Base-by-base conservation (phyloP, 805 yeast species). In the Millerozyma miso region DNA sequence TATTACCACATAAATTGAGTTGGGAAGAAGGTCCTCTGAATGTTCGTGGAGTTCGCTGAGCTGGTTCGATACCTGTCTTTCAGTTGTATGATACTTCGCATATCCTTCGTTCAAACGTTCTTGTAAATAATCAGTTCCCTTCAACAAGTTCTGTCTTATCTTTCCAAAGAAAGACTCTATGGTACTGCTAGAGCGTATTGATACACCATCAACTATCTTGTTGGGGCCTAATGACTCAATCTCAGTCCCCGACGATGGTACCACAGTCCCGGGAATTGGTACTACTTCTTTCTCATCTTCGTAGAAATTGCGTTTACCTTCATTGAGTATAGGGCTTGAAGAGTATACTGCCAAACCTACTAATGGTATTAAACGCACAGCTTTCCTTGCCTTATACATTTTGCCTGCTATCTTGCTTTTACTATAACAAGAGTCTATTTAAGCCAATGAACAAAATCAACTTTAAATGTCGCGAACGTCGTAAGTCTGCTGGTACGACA, bases 11-110 rank as follows among this genome's bases (percentile, higher is more conserved):
- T 86, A 88, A 23, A 86, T 62, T 3, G 81, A 63, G 48, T 83
- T 84, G 12, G 96, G 93, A 39, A 85, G 70, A 39, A 87, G 62
- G 38, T 80, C 85, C 65, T 88, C 96, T 34, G 72, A 63, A 51
- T 69, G 77, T 46, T 77, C 71, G 59, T 83, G 88, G 50, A 88
- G 71, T 13, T 71, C 71, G 19, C 89, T 72, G 8, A 86, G 60
- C 1, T 91, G 82, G 23, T 71, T 59, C 6, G 86, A 75, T 39
- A 85, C 80, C 43, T 73, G 66, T 54, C 82, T 75, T 65, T 88
- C 96, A 3, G 76, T 73, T 18, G 65, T 60, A 52, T 80, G 75
- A 51, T 78, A 82, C 38, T 68, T 66, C 32, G 70, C 56, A 42
- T 83, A 73, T 5, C 73, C 70, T 14, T 64, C 65, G 48, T 81